phyloP scores from a whole-genome alignment of 306 rosid genomes.

The Cicer arietinum region DNA sequence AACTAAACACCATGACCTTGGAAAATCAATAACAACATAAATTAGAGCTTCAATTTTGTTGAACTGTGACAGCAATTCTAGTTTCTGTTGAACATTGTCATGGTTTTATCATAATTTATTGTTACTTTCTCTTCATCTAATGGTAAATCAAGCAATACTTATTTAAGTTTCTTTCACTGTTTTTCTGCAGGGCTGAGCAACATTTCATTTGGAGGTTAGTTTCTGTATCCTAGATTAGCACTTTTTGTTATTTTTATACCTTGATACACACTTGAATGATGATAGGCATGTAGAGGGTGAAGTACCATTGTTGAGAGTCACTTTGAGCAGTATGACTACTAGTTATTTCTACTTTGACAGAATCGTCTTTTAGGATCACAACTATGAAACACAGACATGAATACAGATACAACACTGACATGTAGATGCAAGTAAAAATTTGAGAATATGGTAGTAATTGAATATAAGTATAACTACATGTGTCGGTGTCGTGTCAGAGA shows the following conservation, averaged over 20 bases:
- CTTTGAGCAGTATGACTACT: neutral
- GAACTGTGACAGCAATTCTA: neutral
- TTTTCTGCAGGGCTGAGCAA: constrained; percentile 82
- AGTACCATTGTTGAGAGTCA: constrained; percentile 13
- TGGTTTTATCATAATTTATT: constrained; percentile 30
- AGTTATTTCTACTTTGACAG: constrained; percentile 16
- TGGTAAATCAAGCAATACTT: constrained; percentile 39
- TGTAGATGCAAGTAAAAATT: too few relatives aligned
- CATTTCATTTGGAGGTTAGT: constrained; percentile 87
- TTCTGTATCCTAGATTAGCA: constrained; percentile 21
- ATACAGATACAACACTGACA: too few relatives aligned
- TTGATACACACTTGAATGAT: neutral
- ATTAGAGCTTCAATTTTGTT: neutral
- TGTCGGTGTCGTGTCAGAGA: too few relatives aligned
- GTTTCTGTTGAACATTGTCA: neutral
- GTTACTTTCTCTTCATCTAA: constrained; percentile 1
- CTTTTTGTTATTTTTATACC: constrained; percentile 10
- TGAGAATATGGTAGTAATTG: too few relatives aligned
- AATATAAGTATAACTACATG: too few relatives aligned
- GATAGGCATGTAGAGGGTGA: constrained; percentile 1
- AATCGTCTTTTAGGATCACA: constrained; percentile 15
- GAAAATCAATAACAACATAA: neutral
- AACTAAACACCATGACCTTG: neutral
- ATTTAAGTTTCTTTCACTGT: constrained; percentile 43
- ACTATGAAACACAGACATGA: too few relatives aligned